These are phyloP conservation scores for Hypoxylon subgilvum DNA, from an alignment of 495 filamentous ascomycete genomes.

Conservation along the genomic window DNA sequence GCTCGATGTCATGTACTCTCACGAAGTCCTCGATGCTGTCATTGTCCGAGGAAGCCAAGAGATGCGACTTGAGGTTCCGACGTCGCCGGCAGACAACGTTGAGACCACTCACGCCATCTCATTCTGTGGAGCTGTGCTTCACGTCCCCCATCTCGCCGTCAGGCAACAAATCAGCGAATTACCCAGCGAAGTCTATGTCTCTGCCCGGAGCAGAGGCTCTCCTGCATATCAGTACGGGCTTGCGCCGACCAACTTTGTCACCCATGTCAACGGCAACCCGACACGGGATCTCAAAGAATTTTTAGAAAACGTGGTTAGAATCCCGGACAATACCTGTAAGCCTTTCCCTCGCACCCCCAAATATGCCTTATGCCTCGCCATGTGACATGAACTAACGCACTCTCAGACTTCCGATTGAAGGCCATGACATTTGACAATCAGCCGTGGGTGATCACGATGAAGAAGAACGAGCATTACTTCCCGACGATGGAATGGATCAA, in stretches of 20 bases:
- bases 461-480: slow-evolving; percentile 99
- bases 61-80: slow-evolving; percentile 77
- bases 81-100: slow-evolving; percentile 85
- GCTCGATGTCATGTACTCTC: slow-evolving; percentile 94
- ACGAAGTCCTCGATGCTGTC: slow-evolving; percentile 79
- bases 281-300: slow-evolving; percentile 84
- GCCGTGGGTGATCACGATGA: slow-evolving; percentile 97
- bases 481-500: slow-evolving; percentile 88
- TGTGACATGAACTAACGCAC: slow-evolving; percentile 28
- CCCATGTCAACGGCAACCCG: slow-evolving; percentile 85
- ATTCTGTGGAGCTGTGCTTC: slow-evolving; percentile 93
- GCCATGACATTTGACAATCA: slow-evolving; percentile 97
- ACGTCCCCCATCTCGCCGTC: slow-evolving; percentile 93
- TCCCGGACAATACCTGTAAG: slow-evolving; percentile 90
- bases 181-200: slow-evolving; percentile 97
- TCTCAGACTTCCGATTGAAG: slow-evolving; percentile 81
- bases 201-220: slow-evolving; percentile 79
- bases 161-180: slow-evolving; percentile 95
- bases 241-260: slow-evolving; percentile 95
- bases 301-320: slow-evolving; percentile 76
- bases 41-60: slow-evolving; percentile 87
- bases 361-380: no score
- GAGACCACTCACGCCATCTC: slow-evolving; percentile 90
- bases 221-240: slow-evolving; percentile 93
- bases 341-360: background rate